A percentile compares a stretch with the other conserved stretches of the same genome.
Conservation (phyloP, 176 grass and related monocot species). For the Phoenix dactylifera region DNA sequence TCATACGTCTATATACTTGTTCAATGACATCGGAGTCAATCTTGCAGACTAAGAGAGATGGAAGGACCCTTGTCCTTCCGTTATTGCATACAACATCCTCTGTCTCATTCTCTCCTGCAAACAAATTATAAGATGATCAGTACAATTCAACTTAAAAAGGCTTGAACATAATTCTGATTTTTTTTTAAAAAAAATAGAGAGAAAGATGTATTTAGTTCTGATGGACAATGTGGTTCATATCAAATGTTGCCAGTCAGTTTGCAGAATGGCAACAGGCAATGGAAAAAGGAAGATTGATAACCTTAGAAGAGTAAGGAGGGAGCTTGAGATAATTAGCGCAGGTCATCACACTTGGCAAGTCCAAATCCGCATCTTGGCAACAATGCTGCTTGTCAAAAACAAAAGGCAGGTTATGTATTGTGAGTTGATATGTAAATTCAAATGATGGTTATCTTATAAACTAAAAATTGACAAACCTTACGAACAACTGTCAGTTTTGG, state of each 20-base stretch:
- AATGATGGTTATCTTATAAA: too few relatives aligned
- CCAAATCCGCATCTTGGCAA: constrained; percentile 46
- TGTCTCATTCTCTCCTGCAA: constrained; percentile 64
- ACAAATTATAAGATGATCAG: too few relatives aligned
- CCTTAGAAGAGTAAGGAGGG: constrained; percentile 90
- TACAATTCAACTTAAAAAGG: too few relatives aligned
- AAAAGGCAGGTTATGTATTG: constrained; percentile 9
- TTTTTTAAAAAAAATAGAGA: too few relatives aligned
- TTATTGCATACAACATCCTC: constrained; percentile 58
- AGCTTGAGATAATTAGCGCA: constrained; percentile 98
- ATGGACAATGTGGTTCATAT: too few relatives aligned
- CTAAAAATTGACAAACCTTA: constrained; percentile 45
- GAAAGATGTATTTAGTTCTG: too few relatives aligned
- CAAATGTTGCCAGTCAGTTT: too few relatives aligned
- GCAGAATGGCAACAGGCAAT: too few relatives aligned
- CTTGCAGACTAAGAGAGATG: constrained; percentile 39
- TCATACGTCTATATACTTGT: constrained; percentile 4
- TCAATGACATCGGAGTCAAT: background rate
- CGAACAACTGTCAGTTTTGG: constrained; percentile 92
- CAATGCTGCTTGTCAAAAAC: constrained; percentile 51
- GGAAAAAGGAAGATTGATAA: constrained; percentile 7
- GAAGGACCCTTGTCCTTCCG: constrained; percentile 73
- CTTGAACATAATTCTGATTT: too few relatives aligned
- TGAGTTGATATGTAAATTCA: background rate
- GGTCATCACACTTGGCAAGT: constrained; percentile 97